Conservation (phyloP, 768 basidiomycete species). For the Boletus bicolor region DNA sequence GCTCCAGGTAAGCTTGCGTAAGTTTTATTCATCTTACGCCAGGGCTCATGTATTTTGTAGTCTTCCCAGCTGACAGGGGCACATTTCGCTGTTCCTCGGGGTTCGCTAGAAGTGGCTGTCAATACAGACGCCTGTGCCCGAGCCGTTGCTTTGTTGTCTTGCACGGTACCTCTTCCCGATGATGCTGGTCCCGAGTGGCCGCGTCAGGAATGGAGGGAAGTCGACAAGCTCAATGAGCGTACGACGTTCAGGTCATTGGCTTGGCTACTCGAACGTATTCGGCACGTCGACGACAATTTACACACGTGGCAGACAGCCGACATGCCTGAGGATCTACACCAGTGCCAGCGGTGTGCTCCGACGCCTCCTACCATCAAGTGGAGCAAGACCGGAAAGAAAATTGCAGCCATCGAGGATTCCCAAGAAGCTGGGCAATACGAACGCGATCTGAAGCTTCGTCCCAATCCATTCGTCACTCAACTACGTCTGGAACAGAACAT, state of each 20-base stretch:
- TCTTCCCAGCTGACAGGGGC: slow-evolving; percentile 54
- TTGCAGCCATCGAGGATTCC: slow-evolving; percentile 76
- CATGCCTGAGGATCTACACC: slow-evolving; percentile 41
- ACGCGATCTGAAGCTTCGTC: slow-evolving; percentile 80
- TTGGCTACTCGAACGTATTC: slow-evolving; percentile 84
- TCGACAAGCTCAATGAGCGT: slow-evolving; percentile 86
- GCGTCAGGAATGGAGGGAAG: slow-evolving; percentile 64
- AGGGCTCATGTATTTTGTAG: slow-evolving; percentile 34
- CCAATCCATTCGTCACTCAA: slow-evolving; percentile 83
- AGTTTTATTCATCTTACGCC: neutral
- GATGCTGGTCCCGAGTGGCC: slow-evolving; percentile 82
- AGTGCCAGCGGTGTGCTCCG: slow-evolving; percentile 83
- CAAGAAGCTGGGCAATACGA: slow-evolving; percentile 88
- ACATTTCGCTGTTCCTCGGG: slow-evolving; percentile 60
- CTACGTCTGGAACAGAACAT: slow-evolving; percentile 60
- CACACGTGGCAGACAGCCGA: slow-evolving; percentile 63
- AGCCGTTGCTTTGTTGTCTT: slow-evolving; percentile 77
- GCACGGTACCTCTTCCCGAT: slow-evolving; percentile 65
- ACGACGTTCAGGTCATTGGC: slow-evolving; percentile 75
- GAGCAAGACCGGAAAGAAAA: slow-evolving; percentile 55
- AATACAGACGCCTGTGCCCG: slow-evolving; percentile 63
- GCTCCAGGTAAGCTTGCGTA: slow-evolving; percentile 47
- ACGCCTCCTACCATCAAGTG: slow-evolving; percentile 72
- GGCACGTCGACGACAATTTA: slow-evolving; percentile 65
- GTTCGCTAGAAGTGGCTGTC: slow-evolving; percentile 47